Base-by-base conservation (phyloP, 2,329 filamentous ascomycete genomes). In the Anthostomella pinea region DNA sequence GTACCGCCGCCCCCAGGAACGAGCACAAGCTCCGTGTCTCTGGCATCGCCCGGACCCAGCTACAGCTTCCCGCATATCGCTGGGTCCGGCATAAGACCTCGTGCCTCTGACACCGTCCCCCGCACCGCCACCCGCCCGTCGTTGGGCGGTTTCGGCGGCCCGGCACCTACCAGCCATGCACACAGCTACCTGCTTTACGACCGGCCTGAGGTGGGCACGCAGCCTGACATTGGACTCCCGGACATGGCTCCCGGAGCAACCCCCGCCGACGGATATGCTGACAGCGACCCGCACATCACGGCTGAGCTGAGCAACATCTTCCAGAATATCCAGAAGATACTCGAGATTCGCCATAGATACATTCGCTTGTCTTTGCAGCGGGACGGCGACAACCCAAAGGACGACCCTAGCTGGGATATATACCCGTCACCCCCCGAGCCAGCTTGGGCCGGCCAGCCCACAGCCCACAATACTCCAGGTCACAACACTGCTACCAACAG, bases 391-490 rank as follows among this genome's bases (percentile, higher is more conserved):
- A 96, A 97, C 51, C 93, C 93, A 1, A 88, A 88, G 53, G 89
- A 97, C 58, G 78, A 85, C 13, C 75, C 82, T 1, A 76, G 72
- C 32, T 98, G 91, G 91, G 74, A 77, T 35, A 87, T 98, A 28
- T 97, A 97, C 54, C 93, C 93, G 8, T 81, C 87, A 10, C 90
- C 90, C 4, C 93, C 91, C 5, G 87, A 94, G 54, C 93, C 93
- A 11, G 87, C 87, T 3, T 97, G 93, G 91, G 75, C 82, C 41
- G 79, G 49, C 17, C 41, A 55, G 13, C 41, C 79, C 43, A 75
- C 74, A 11, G 54, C 57, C 21, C 59, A 63, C 19, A 59, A 56
- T 33, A 54, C 62, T 41, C 53, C 61, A 37, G 53, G 57, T 35
- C 57, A 46, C 4, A 62, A 54, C 35, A 67, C 65, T 30, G 57